Conservation (phyloP, 2,329 filamentous ascomycete species). For the Diaporthe sp. region DNA sequence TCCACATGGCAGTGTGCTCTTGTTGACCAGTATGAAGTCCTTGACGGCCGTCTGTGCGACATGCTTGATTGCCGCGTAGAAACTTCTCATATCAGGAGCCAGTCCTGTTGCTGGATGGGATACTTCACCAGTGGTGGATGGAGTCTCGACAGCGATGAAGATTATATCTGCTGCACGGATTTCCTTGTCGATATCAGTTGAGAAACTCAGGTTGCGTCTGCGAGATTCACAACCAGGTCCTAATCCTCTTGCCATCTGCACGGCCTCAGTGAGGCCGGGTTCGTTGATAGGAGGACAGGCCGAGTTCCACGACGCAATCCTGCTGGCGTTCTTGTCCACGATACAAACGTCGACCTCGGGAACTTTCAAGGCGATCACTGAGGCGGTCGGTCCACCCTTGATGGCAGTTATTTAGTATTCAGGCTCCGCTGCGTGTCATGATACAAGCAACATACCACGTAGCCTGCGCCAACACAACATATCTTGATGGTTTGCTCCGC, state of each 20-base stretch:
- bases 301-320: neutral
- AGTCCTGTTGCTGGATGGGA: neutral
- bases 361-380: neutral
- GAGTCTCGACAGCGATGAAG: conserved; percentile 1
- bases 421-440: neutral
- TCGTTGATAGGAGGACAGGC: neutral
- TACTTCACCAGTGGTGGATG: neutral
- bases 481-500: neutral
- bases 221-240: neutral
- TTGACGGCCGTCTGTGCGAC: neutral
- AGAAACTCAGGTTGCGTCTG: neutral
- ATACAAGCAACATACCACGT: neutral
- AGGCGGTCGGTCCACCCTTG: neutral
- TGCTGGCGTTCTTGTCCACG: neutral
- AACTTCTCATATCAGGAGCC: conserved; percentile 1
- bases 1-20: neutral
- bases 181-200: neutral
- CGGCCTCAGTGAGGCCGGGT: neutral
- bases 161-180: neutral
- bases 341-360: neutral
- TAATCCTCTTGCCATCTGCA: neutral
- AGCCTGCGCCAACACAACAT: neutral
- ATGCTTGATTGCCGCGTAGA: neutral
- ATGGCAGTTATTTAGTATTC: neutral
- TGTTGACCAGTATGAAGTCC: neutral